Base-by-base conservation (phyloP, 2,329 filamentous ascomycete species). In the Colletotrichum filicis region DNA sequence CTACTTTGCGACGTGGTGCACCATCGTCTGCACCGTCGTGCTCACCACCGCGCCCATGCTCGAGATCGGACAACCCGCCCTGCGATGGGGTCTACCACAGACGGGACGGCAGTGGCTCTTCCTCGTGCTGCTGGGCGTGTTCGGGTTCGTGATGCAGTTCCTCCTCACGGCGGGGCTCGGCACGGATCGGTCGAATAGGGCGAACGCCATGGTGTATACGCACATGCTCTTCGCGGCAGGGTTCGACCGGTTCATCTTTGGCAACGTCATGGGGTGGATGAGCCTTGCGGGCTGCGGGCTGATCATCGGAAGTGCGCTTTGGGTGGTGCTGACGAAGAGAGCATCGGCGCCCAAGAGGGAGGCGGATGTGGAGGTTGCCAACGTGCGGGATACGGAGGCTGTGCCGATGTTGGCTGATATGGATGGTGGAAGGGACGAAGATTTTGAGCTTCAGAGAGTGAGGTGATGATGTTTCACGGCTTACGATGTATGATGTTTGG, bases 131-230 rank as follows among this genome's bases (percentile, higher is more conserved):
- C 84, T 97, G 4, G 94, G 93, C 0, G 78, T 90, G 0, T 92
- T 92, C 75, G 95, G 95, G 0, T 96, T 98, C 79, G 80, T 93
- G 26, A 93, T 96, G 89, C 95, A 98, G 87, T 95, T 95, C 76
- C 86, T 97, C n/a, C 85, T 97, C 22, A 97, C 95, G 1, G 89
- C 90, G 0, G 95, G 94, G 0, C 83, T 98, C 60, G 84, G 92
- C 28, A 90, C 92, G 74, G 93, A 95, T 78, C 92, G 92, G 74
- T 87, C 87, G 24, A 90, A 90, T 76, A 82, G 87, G 56, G 88
- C 89, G 8, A 89, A 87, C 19, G 84, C 86, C 66, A 90, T 91
- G 88, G 82, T 89, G 5, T 90, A 90, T 72, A 89, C 88, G 7
- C 86, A 89, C 58, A 89, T 90, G 84, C 78, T 90, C 55, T 90